Base-by-base conservation (phyloP, 2,329 filamentous ascomycete genomes). In the Sporothrix dimorphospora region DNA sequence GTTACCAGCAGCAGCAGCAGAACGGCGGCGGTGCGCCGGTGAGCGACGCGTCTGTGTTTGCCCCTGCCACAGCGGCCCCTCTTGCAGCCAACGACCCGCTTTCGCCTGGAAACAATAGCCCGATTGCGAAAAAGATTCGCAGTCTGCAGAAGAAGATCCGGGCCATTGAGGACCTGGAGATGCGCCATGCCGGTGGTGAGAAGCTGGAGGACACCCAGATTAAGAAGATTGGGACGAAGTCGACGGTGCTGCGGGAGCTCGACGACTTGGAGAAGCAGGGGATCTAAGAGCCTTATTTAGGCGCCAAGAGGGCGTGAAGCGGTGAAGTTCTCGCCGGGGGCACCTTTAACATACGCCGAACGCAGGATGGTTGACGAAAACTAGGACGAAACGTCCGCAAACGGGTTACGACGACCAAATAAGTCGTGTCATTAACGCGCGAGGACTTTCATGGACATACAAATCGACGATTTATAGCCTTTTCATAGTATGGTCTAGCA, bases 151-250 rank as follows among this genome's bases (percentile, higher is more conserved):
- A 99, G 89, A 99, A 99, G 88, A 92, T 99, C 74, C 90, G 96
- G 24, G 96, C 96, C 12, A 99, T 99, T 79, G 96, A 99, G 80
- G 96, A 99, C 80, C 85, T 99, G 74, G 97, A 98, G 86, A 98
- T 98, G 94, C 90, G 96, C 72, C 90, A 94, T 76, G 96, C 95
- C 2, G 91, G 92, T 45, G 95, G 95, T 5, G 96, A 99, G 86
- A 98, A 98, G 86, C 85, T 99, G 73, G 96, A 99, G 84, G 95
- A 98, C 79, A 99, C 96, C 42, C 96, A 99, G 84, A 90, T 99
- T 82, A 97, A 97, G 87, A 99, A 99, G 88, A 99, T 99, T 77
- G 88, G 89, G 71, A 98, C 94, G 27, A 97, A 98, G 84, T 85
- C 90, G 66, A 83, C 88, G 19, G 95, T 99, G 72, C 86, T 94